phyloP scores from a whole-genome alignment of 208 protist species.

The Leishmania aethiopica region DNA sequence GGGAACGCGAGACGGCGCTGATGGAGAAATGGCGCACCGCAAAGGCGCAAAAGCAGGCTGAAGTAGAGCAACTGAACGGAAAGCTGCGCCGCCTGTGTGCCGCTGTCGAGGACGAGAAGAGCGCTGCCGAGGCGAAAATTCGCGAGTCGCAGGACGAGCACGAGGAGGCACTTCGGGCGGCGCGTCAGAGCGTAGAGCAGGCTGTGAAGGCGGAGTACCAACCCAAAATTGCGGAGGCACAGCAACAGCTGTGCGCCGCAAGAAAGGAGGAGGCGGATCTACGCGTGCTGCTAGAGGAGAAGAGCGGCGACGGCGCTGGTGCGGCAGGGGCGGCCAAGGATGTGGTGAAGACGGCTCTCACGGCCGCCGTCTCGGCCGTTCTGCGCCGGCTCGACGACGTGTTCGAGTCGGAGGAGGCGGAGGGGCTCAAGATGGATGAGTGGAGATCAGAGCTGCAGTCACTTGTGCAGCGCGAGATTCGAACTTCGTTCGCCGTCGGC shows the following conservation, averaged over 20 bases:
- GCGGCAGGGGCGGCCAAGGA: constrained; percentile 7
- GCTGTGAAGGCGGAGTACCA: constrained; percentile 59
- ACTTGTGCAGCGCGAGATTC: constrained; percentile 70
- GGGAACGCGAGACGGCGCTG: constrained; percentile 58
- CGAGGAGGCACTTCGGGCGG: constrained; percentile 46
- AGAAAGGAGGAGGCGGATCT: constrained; percentile 61
- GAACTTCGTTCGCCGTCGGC: constrained; percentile 66
- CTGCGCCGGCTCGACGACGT: constrained; percentile 51
- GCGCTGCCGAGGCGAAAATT: constrained; percentile 44
- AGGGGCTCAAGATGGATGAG: constrained; percentile 20
- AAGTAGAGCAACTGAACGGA: constrained; percentile 70
- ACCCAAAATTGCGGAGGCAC: constrained; percentile 40
- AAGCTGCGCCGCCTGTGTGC: constrained; percentile 55
- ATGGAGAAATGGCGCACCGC: constrained; percentile 59
- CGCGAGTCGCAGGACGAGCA: constrained; percentile 54
- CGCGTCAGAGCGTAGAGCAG: constrained; percentile 49
- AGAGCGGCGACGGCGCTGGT: constrained; percentile 32
- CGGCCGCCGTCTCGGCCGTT: constrained; percentile 59
- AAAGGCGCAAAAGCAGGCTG: constrained; percentile 72
- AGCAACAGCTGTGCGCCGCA: constrained; percentile 43
- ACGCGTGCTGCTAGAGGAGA: constrained; percentile 40
- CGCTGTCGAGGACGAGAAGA: constrained; percentile 61
- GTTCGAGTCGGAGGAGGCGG: constrained; percentile 41
- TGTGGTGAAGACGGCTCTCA: constrained; percentile 52
- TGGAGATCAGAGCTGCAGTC: constrained; percentile 63